Evolutionary conservation across 2,329 filamentous ascomycete species (phyloP).

Genomic region (Neofusicoccum umdonicola): DNA sequence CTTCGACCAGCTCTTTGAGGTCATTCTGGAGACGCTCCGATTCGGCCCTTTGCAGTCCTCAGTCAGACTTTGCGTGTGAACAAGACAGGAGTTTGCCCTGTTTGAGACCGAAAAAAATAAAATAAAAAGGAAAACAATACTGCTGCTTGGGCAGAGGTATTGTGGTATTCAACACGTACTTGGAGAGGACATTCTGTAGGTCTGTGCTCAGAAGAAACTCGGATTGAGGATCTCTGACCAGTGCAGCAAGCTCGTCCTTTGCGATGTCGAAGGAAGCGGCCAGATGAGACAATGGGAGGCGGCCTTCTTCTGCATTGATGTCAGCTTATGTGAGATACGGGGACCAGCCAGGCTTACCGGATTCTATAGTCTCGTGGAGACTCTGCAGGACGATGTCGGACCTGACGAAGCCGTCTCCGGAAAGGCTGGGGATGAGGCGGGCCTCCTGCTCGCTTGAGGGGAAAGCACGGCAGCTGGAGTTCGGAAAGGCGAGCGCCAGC

Average conservation of each 20-base stretch:
- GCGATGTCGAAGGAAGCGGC: neutral
- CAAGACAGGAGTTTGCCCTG: neutral
- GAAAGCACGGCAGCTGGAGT: conserved; percentile 20
- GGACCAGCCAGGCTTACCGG: neutral
- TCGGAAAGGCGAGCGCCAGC: conserved; percentile 25
- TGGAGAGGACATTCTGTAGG: conserved; percentile 25
- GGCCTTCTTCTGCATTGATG: neutral
- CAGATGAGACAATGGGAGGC: neutral
- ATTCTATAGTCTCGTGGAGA: conserved; percentile 23
- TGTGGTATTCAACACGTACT: conserved; percentile 15
- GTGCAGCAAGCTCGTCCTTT: neutral
- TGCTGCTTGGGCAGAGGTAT: too few species aligned
- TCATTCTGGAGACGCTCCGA: neutral
- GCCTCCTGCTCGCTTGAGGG: conserved; percentile 6
- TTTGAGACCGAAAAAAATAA: too few species aligned
- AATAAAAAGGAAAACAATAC: too few species aligned
- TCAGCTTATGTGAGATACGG: neutral
- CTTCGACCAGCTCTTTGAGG: conserved; percentile 3
- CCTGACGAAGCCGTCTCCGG: conserved; percentile 30
- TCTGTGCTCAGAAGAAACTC: conserved; percentile 27
- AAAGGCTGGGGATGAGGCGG: conserved; percentile 24
- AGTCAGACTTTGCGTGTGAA: neutral
- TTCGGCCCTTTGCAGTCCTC: neutral
- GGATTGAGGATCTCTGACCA: neutral
- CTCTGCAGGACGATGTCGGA: conserved; percentile 22